Conservation (phyloP, 2,329 filamentous ascomycete genomes). For the Gnomoniopsis sp. region DNA sequence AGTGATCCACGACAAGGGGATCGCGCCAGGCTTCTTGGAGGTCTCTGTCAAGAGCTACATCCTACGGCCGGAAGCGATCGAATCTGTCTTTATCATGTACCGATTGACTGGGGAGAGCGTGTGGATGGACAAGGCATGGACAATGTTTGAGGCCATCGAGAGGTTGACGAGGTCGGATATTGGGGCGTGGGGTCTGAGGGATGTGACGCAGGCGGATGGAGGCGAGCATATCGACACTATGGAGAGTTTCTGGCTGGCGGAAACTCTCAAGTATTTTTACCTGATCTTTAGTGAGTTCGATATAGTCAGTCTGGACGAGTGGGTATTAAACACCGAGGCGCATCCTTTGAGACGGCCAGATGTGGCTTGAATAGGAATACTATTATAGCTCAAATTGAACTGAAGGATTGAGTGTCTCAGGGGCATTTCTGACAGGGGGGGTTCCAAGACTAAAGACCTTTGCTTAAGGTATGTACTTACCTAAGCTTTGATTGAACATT, state of each 20-base stretch:
- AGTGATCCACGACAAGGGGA: constrained; percentile 9
- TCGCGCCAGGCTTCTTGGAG: constrained; percentile 47
- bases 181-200: constrained; percentile 63
- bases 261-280: constrained; percentile 67
- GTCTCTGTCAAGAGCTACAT: constrained; percentile 59
- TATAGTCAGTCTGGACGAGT: constrained; percentile 57
- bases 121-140: constrained; percentile 69
- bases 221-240: constrained; percentile 54
- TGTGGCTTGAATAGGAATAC: not conserved
- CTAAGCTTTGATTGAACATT: not conserved
- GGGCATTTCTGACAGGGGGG: no score
- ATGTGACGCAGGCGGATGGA: constrained; percentile 49
- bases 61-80: constrained; percentile 73
- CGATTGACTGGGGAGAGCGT: constrained; percentile 64
- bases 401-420: not conserved
- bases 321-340: constrained; percentile 58
- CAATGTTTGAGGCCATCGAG: constrained; percentile 66
- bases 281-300: constrained; percentile 59
- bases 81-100: constrained; percentile 77
- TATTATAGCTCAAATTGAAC: no score
- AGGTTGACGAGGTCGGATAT: constrained; percentile 57
- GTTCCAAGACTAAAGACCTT: not conserved
- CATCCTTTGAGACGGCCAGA: constrained; percentile 42
- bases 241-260: constrained; percentile 74
- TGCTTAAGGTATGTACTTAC: not conserved